Evolutionary conservation across 2,329 filamentous ascomycete species (phyloP), one percentile per base, ranked within the genome.

Genomic region (Cryphonectria radicalis): DNA sequence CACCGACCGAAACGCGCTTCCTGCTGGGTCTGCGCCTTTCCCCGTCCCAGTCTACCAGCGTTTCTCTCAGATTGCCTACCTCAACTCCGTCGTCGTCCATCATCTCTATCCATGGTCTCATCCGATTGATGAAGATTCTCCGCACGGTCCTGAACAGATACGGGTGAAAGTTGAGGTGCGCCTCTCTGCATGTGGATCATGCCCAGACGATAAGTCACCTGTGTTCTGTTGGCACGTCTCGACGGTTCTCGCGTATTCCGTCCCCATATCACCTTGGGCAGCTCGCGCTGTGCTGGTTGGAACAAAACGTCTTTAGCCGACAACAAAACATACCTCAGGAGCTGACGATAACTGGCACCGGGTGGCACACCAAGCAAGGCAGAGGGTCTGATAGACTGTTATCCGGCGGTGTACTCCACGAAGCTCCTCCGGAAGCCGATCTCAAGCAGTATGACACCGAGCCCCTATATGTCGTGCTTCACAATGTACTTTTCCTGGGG

Each of bases 41-140:
- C 66, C 8, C 66, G 37, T 37, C 37, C 55, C 22, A 32, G 17
- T 17, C 25, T 46, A 19, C 53, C 53, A 3, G 55, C 35, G 2
- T 67, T 67, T 14, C 19, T 67, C 53, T 43, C 6, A 46, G 19
- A 67, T 46, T 53, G 66, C 40, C 66, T 67, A 62, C 66, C 57
- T 14, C 37, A n/a, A 59, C 53, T 40, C 37, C 40, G n/a, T 60
- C 40, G n/a, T 60, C n/a, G 66, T 46, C 53, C 22, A 14, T 32
- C 66, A 13, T 22, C 25, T 40, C 43, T 37, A 37, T 8, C 50
- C 66, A 22, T 67, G 35, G 35, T 1, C n/a, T 13, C 28, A 67
- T 22, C 37, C 28, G 22, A 37, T 35, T n/a, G 66, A 62, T 35
- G 28, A 13, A 35, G 2, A 17, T 17, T 28, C 14, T 28, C 13